Evolutionary conservation across 306 rosid species (phyloP), one percentile per base, ranked within the genome.

Genomic region (Luffa acutangula): DNA sequence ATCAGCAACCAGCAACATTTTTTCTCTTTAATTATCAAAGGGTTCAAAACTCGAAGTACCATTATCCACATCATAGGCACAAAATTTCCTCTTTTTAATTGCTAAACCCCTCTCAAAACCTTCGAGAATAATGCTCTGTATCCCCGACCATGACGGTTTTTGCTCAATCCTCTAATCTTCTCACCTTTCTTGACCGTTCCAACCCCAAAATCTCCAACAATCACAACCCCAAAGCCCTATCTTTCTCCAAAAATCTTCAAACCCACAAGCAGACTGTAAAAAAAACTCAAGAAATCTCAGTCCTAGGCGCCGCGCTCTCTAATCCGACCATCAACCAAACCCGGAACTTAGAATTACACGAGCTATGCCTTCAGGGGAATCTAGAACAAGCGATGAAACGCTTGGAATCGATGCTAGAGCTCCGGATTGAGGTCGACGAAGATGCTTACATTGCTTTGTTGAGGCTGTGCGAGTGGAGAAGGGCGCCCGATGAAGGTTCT

Each of bases 381-480:
- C 80, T 94, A 20, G 91, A 87, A 31, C 70, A 84, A 84, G 92
- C 95, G 41, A 58, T 94, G 87, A 79, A 83, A 48, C 90, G 81
- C 86, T 79, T 94, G 79, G 95, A 89, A 4, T 90, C 94, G 4
- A 90, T 92, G 94, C 88, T 84, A 10, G 92, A 88, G 78, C 89
- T 91, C 80, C 86, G 84, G 78, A 63, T 89, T 85, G 79, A 81
- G 0, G 91, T 91, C 36, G 93, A 91, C 9, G 97, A 94, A 66
- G 97, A 89, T 34, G 78, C 90, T 60, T 87, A 82, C 42, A 51
- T 89, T 77, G 92, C 95, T 81, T 64, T 92, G 31, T 36, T 92
- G 39, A 84, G 93, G 80, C 86, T 94, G 0, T 91, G 98, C 62
- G 97, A 92, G 82, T 91, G 95, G 96, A 86, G 82, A 85, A 82